Evolutionary conservation across 2,329 filamentous ascomycete genomes (phyloP), one percentile per base, ranked within the genome.

Genomic region (Hymenotorrendiella dingleyae): DNA sequence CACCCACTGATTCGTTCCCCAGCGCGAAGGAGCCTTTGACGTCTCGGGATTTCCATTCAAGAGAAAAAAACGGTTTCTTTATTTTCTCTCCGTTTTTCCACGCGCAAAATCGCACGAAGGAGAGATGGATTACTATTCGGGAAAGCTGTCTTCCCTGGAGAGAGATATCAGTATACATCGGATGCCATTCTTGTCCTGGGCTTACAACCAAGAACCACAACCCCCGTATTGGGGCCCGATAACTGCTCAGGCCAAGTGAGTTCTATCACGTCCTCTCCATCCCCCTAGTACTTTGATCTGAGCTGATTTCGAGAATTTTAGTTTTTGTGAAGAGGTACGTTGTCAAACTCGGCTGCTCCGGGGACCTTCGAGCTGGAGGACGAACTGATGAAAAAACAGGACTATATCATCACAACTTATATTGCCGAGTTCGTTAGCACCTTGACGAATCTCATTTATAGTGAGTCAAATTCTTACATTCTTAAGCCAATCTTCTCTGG

Each of bases 391-490:
- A 24, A 22, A 19, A n/a, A 29, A 20, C 26, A 80, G 62, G 76
- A 80, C 55, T 78, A 74, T 50, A 68, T 66, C 40, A 58, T 76
- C 40, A 72, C 70, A 2, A 53, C 58, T 3, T 76, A 75, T 52
- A 62, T 76, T 36, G 73, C 68, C 23, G 73, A 77, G 49, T 71
- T 76, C 46, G 60, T 75, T 45, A 76, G 75, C 49, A 69, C 73
- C 1, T 47, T 75, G 35, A 73, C 70, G 3, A 77, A 74, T 48
- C 39, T 72, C 1, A 64, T 64, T 5, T 76, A 73, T 48, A 59
- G 71, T 74, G 62, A 22, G 57, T 45, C 24, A n/a, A 28, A 19
- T 35, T 14, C 36, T 23, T n/a, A n/a, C n/a, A n/a, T n/a, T n/a
- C n/a, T n/a, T n/a, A n/a, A n/a, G n/a, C n/a, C n/a, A n/a, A n/a